Percentiles rank a stretch among this genome's conserved stretches.
phyloP scores from a whole-genome alignment of 306 rosid genomes.

The Alnus glutinosa region DNA sequence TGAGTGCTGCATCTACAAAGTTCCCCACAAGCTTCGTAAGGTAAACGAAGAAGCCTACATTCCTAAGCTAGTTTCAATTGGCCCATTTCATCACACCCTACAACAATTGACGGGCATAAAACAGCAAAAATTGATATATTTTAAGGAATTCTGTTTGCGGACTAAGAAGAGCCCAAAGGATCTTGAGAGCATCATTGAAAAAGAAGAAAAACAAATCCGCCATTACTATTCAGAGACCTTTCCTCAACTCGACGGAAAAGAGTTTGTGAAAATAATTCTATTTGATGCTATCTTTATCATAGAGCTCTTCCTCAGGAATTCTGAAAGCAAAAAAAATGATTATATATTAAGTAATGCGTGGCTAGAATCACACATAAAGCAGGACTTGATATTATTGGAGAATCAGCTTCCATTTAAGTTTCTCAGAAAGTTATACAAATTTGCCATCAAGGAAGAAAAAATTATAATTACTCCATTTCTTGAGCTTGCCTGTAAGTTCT shows the following conservation, averaged over 20 bases:
- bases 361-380: slow-evolving; percentile 1
- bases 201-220: not conserved
- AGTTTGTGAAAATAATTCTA: not conserved
- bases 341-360: not conserved
- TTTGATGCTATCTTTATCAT: slow-evolving; percentile 32
- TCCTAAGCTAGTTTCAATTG: slow-evolving; percentile 27
- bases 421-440: not conserved
- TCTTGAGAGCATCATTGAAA: not conserved
- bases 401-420: slow-evolving; percentile 36
- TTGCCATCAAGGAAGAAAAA: not conserved
- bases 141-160: not conserved
- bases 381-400: slow-evolving; percentile 33
- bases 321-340: not conserved
- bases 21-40: slow-evolving; percentile 25
- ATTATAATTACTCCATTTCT: not conserved
- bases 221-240: not conserved
- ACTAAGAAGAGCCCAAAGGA: not conserved
- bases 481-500: not conserved
- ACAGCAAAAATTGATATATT: not conserved
- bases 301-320: slow-evolving; percentile 16
- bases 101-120: slow-evolving; percentile 1
- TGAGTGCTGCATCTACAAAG: slow-evolving; percentile 20
- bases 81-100: slow-evolving; percentile 20
- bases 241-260: too few relatives aligned
- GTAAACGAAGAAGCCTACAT: slow-evolving; percentile 25